Evolutionary conservation across 495 filamentous ascomycete species (phyloP), one percentile per base, ranked within the genome.

Genomic region (Penicillium fimorum): DNA sequence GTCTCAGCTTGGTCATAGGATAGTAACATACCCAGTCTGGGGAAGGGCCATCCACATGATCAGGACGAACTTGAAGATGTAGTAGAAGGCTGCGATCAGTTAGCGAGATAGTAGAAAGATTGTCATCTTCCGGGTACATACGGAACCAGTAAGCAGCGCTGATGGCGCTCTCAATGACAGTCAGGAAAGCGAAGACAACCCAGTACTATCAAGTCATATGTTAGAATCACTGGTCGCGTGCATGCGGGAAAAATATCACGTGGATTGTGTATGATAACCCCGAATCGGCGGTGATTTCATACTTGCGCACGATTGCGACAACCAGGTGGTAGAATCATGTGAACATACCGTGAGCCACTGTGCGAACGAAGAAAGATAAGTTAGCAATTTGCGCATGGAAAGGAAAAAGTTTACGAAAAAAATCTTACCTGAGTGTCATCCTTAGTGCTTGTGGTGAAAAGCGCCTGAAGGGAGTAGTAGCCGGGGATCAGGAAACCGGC

Each of bases 101-200:
- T 32, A 68, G 60, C 38, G 24, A 35, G n/a, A 29, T n/a, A 40
- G 20, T 38, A 6, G 2, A 10, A 22, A 15, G 0, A 32, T 29
- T 29, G 24, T 10, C n/a, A 9, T 20, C 22, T n/a, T 17, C 44
- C 8, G 27, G 60, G 27, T 25, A 77, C 82, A 60, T 82, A 87
- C 84, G 94, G 82, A 99, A 93, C 94, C 94, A 99, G 83, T 99
- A 99, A 43, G 95, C 89, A 56, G 95, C 92, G 74, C 81, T 94
- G 69, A 99, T 79, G 53, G 88, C 84, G 68, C 91, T 95, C 85
- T 99, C 94, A 72, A 97, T 62, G 30, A 97, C 90, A 53, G 89
- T 92, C 77, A 97, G 84, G 78, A 96, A 90, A 57, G 90, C 84
- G 69, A 91, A 97, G 35, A 96, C 90, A 57, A 98, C 91, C 94